A percentile compares a stretch with the other conserved stretches of the same genome.
phyloP scores from a whole-genome alignment of 75 land plant species.

The Sequoiadendron giganteum region DNA sequence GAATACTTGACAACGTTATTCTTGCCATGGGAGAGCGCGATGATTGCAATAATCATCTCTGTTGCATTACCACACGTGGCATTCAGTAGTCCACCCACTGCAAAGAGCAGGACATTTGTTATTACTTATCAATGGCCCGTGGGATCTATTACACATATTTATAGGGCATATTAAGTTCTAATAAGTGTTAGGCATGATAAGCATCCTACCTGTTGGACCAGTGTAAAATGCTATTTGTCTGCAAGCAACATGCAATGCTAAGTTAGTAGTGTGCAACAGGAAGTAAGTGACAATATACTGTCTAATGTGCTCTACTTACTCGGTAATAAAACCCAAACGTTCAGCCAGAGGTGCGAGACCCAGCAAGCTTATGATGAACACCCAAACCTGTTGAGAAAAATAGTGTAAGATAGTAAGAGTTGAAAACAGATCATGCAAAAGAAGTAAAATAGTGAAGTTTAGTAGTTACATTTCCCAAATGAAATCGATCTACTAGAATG shows the following conservation, averaged over 20 bases:
- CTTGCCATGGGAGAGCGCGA: conserved; percentile 43
- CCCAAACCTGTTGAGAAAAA: conserved; percentile 67
- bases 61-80: conserved; percentile 84
- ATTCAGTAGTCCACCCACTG: conserved; percentile 74
- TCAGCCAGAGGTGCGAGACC: conserved; percentile 92
- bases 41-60: conserved; percentile 67
- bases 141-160: too few relatives aligned
- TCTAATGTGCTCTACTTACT: conserved; percentile 43
- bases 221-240: conserved; percentile 92
- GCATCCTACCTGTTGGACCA: conserved; percentile 80
- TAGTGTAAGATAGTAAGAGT: neutral
- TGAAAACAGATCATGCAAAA: neutral
- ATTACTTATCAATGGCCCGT: neutral
- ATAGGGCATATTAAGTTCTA: too few relatives aligned
- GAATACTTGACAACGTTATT: conserved; percentile 62
- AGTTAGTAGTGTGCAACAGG: neutral
- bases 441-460: neutral
- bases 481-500: conserved; percentile 21
- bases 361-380: conserved; percentile 76
- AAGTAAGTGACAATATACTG: neutral
- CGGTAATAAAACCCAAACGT: conserved; percentile 92
- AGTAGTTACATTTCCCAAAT: conserved; percentile 40
- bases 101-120: neutral
- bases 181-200: neutral
- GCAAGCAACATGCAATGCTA: conserved; percentile 15